These are phyloP conservation scores for Chaetomium olivaceum DNA, from an alignment of 2,329 filamentous ascomycete genomes.

Conservation along the genomic window DNA sequence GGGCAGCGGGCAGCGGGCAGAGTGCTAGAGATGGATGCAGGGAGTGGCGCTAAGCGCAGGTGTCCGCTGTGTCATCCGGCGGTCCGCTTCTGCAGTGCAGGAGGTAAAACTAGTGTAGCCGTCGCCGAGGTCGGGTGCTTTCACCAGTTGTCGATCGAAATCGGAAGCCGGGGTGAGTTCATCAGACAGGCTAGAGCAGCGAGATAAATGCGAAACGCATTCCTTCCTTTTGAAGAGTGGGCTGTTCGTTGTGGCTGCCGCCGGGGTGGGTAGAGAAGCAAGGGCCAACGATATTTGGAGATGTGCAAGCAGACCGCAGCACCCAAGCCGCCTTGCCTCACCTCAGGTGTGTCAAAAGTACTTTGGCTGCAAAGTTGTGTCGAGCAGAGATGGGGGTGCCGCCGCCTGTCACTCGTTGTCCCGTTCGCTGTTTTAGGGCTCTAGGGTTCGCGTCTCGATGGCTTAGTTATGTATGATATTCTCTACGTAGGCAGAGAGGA, in stretches of 20 bases:
- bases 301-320: neutral
- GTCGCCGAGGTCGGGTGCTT: neutral
- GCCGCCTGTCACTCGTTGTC: neutral
- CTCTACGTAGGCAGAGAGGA: neutral
- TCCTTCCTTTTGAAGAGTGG: constrained; percentile 4
- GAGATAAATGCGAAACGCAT: constrained; percentile 14
- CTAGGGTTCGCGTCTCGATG: neutral
- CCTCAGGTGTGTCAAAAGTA: neutral
- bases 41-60: constrained; percentile 23
- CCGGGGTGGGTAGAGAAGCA: neutral
- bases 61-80: constrained; percentile 10
- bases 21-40: constrained; percentile 5
- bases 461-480: neutral
- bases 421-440: neutral
- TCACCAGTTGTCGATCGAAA: constrained; percentile 12
- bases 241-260: constrained; percentile 11
- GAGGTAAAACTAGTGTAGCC: no score
- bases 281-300: neutral
- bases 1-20: no score
- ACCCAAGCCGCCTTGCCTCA: no score
- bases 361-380: constrained; percentile 1
- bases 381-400: neutral
- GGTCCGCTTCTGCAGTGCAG: neutral
- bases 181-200: constrained; percentile 1
- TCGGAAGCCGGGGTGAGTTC: neutral